These are phyloP conservation scores for Xanthoceras sorbifolium DNA, from an alignment of 345 rosid genomes.

Conservation along the genomic window DNA sequence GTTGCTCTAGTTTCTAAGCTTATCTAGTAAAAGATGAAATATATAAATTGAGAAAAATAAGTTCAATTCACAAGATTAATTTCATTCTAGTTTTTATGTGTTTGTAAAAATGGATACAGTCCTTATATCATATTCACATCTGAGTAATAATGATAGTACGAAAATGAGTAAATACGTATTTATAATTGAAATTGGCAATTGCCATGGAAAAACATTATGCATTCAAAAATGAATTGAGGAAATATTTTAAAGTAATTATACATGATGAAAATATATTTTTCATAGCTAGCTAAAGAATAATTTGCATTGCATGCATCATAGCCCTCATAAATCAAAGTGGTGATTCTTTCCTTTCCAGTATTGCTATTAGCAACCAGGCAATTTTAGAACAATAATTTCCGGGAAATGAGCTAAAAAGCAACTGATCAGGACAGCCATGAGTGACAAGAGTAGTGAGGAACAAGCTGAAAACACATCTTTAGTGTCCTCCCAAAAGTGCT, in stretches of 20 bases:
- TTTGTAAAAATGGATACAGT: background rate
- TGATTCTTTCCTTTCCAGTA: background rate
- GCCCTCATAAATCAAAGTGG: background rate
- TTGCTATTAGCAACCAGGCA: background rate
- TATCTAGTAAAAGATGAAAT: background rate
- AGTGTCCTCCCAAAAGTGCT: conserved; percentile 32
- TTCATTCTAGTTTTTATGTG: background rate
- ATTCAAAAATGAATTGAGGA: background rate
- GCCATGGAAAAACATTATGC: background rate
- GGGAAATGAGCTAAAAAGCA: background rate
- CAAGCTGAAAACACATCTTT: conserved; percentile 29
- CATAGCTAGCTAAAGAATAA: no score
- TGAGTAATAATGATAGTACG: background rate
- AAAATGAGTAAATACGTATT: background rate
- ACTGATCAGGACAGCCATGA: conserved; percentile 6
- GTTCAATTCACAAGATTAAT: background rate
- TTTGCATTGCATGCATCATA: background rate
- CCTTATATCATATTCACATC: no score
- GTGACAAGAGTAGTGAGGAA: conserved; percentile 15
- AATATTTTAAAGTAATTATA: no score
- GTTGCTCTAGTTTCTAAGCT: no score
- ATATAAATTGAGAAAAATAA: background rate
- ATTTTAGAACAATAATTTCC: background rate
- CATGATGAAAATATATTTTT: no score
- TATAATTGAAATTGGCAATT: background rate